phyloP scores from a whole-genome alignment of 805 yeast genomes.

The Candida ficus region DNA sequence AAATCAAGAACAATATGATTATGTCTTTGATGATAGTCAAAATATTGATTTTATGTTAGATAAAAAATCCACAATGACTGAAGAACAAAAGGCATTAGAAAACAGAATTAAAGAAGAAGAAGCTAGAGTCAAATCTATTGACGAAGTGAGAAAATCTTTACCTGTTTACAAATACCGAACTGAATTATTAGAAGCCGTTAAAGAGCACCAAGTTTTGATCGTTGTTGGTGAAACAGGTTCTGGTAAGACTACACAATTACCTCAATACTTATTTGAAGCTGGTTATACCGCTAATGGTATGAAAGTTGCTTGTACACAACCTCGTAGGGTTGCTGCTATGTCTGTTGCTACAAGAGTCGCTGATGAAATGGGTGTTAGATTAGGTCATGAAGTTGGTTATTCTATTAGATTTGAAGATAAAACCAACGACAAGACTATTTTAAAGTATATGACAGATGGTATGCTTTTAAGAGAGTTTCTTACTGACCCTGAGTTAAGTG shows the following conservation, averaged over 20 bases:
- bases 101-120: slow-evolving; percentile 29
- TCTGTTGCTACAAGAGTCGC: slow-evolving; percentile 90
- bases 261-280: slow-evolving; percentile 80
- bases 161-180: slow-evolving; percentile 70
- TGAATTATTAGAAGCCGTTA: slow-evolving; percentile 54
- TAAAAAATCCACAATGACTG: slow-evolving; percentile 20
- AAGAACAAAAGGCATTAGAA: slow-evolving; percentile 32
- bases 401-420: slow-evolving; percentile 82
- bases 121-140: slow-evolving; percentile 26
- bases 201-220: slow-evolving; percentile 59
- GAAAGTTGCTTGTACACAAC: slow-evolving; percentile 85
- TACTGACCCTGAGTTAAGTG: slow-evolving; percentile 61
- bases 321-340: slow-evolving; percentile 92
- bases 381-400: slow-evolving; percentile 91
- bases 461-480: slow-evolving; percentile 83
- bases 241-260: slow-evolving; percentile 91
- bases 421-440: slow-evolving; percentile 55
- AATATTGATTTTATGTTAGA: slow-evolving; percentile 48
- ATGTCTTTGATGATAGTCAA: slow-evolving; percentile 68
- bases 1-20: slow-evolving; percentile 55
- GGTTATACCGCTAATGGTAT: slow-evolving; percentile 61
- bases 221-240: slow-evolving; percentile 90
- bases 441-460: slow-evolving; percentile 96
- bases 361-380: slow-evolving; percentile 71
- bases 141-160: slow-evolving; percentile 51